These are phyloP conservation scores for Monosporascus sp. DNA, from an alignment of 2,329 filamentous ascomycete genomes.

Conservation along the genomic window DNA sequence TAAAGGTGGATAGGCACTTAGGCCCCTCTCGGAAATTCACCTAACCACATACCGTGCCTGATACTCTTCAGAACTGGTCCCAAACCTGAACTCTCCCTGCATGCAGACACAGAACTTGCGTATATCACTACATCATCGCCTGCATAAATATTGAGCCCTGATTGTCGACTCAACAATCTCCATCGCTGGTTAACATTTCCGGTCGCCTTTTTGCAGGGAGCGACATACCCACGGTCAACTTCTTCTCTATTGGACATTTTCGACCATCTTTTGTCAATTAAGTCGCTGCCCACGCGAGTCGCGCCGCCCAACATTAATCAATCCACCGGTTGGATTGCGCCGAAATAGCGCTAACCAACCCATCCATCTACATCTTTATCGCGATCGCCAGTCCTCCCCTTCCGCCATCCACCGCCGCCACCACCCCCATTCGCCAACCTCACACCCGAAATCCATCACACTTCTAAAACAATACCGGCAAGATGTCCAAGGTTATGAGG, in stretches of 20 bases:
- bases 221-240: no score
- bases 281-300: no score
- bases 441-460: not conserved
- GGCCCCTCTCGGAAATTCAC: no score
- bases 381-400: not conserved
- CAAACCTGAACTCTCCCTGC: not conserved
- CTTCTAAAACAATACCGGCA: constrained; percentile 26
- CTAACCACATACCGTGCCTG: no score
- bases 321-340: not conserved
- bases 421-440: constrained; percentile 2
- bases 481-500: constrained; percentile 94
- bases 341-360: not conserved
- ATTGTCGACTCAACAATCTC: not conserved
- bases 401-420: not conserved
- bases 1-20: no score
- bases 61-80: no score
- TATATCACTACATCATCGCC: not conserved
- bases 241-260: no score
- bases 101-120: not conserved
- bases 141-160: not conserved
- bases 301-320: not conserved
- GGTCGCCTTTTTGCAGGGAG: no score
- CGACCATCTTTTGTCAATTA: no score
- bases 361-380: not conserved
- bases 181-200: no score